These are phyloP conservation scores for Phytophthora foliorum DNA, from an alignment of 352 stramenopile species.

Conservation along the genomic window DNA sequence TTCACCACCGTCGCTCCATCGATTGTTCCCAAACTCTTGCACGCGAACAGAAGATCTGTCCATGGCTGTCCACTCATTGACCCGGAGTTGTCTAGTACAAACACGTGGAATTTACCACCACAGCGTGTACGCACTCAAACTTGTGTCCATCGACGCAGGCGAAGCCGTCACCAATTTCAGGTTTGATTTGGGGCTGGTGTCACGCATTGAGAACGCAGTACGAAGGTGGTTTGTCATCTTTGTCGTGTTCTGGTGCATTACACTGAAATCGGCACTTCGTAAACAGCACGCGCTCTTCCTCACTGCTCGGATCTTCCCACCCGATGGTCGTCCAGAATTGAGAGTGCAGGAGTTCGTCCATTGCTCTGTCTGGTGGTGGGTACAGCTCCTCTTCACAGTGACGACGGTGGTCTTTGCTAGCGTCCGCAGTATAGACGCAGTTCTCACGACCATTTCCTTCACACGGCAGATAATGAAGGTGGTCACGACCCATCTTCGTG, in stretches of 20 bases:
- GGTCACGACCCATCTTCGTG: slow-evolving; percentile 31
- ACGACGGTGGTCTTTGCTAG: slow-evolving; percentile 22
- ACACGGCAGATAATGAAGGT: slow-evolving; percentile 44
- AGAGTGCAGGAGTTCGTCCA: slow-evolving; percentile 42
- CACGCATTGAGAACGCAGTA: slow-evolving; percentile 31
- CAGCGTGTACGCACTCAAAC: slow-evolving; percentile 36
- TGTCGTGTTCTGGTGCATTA: slow-evolving; percentile 29
- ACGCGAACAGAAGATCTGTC: slow-evolving; percentile 9
- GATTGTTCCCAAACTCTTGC: slow-evolving; percentile 27
- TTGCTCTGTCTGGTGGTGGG: slow-evolving; percentile 9
- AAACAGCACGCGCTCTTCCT: slow-evolving; percentile 22
- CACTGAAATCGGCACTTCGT: slow-evolving; percentile 33
- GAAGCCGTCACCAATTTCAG: slow-evolving; percentile 30
- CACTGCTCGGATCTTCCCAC: slow-evolving; percentile 50
- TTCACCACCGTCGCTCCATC: slow-evolving; percentile 10
- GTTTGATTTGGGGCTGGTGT: slow-evolving; percentile 48
- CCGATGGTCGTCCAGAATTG: slow-evolving; percentile 40
- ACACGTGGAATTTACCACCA: slow-evolving; percentile 35
- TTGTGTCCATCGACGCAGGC: slow-evolving; percentile 29
- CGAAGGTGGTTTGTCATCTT: slow-evolving; percentile 16
- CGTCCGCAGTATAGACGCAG: slow-evolving; percentile 25
- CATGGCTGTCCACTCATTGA: slow-evolving; percentile 43
- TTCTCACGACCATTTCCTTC: slow-evolving; percentile 1
- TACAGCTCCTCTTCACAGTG: slow-evolving; percentile 24
- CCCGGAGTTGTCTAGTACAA: slow-evolving; percentile 42